These are phyloP conservation scores for Lichtheimia corymbifera DNA, from an alignment of 371 early-diverging fungal genomes.

Conservation along the genomic window DNA sequence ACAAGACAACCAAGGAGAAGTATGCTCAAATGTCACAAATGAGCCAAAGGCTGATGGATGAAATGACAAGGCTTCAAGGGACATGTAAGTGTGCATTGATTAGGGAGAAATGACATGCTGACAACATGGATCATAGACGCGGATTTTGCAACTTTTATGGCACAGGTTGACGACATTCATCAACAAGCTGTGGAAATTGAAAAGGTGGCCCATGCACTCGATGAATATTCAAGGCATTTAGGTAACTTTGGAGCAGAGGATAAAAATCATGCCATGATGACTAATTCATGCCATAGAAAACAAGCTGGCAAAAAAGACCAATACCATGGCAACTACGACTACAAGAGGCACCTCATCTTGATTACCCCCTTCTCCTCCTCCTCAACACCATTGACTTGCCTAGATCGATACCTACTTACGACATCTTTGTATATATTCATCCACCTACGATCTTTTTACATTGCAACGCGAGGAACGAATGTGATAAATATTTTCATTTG, in stretches of 20 bases:
- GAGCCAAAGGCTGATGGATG: conserved; percentile 61
- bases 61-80: conserved; percentile 59
- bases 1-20: conserved; percentile 56
- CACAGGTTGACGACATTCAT: conserved; percentile 61
- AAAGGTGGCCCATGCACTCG: conserved; percentile 54
- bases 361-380: not conserved
- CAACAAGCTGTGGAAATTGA: conserved; percentile 60
- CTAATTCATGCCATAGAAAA: not conserved
- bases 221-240: conserved; percentile 62
- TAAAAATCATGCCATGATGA: not conserved
- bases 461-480: no score
- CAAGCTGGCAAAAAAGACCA: not conserved
- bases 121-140: conserved; percentile 33
- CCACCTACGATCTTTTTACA: no score
- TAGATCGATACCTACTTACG: no score
- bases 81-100: conserved; percentile 42
- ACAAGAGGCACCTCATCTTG: not conserved
- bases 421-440: no score
- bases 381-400: no score
- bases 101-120: not conserved
- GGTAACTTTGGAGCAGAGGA: conserved; percentile 33
- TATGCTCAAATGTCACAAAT: conserved; percentile 60
- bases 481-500: no score
- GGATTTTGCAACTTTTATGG: conserved; percentile 56
- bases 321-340: not conserved